Conservation (phyloP, 1,284 basidiomycete species). For the Stereum hirsutum region DNA sequence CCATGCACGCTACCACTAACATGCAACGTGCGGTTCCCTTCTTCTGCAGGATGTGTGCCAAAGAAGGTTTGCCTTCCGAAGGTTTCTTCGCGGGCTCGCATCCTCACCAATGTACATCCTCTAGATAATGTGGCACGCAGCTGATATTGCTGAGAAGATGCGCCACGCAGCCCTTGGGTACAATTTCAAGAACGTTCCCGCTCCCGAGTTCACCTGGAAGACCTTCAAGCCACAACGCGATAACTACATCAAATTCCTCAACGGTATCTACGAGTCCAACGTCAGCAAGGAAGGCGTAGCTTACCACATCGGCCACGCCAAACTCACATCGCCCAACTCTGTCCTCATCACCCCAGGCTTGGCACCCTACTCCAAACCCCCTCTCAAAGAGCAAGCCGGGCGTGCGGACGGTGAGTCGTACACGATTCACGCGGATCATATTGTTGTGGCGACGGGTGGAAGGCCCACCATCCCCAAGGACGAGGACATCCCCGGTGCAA, state of each 20-base stretch:
- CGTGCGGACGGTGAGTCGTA: slow-evolving; percentile 56
- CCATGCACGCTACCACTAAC: no score
- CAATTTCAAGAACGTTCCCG: slow-evolving; percentile 53
- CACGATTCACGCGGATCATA: slow-evolving; percentile 63
- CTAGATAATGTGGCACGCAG: slow-evolving; percentile 99
- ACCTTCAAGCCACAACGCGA: slow-evolving; percentile 92
- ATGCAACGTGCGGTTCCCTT: not conserved
- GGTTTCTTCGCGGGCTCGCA: not conserved
- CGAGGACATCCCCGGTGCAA: slow-evolving; percentile 79
- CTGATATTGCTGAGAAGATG: slow-evolving; percentile 84
- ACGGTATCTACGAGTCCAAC: slow-evolving; percentile 90
- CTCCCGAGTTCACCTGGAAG: slow-evolving; percentile 86
- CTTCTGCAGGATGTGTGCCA: slow-evolving; percentile 67
- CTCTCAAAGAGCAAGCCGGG: no score
- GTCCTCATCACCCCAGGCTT: slow-evolving; percentile 71
- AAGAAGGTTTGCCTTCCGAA: slow-evolving; percentile 54
- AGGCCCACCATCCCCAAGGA: slow-evolving; percentile 72
- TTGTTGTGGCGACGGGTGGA: slow-evolving; percentile 85
- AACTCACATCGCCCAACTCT: slow-evolving; percentile 55
- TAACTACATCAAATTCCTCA: slow-evolving; percentile 87
- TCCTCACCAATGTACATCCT: slow-evolving; percentile 4
- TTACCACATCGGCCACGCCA: slow-evolving; percentile 76
- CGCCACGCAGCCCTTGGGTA: slow-evolving; percentile 63
- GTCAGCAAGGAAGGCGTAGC: slow-evolving; percentile 87
- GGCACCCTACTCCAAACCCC: no score